phyloP scores from a whole-genome alignment of 331 rosid genomes.

The Ulmus americana region DNA sequence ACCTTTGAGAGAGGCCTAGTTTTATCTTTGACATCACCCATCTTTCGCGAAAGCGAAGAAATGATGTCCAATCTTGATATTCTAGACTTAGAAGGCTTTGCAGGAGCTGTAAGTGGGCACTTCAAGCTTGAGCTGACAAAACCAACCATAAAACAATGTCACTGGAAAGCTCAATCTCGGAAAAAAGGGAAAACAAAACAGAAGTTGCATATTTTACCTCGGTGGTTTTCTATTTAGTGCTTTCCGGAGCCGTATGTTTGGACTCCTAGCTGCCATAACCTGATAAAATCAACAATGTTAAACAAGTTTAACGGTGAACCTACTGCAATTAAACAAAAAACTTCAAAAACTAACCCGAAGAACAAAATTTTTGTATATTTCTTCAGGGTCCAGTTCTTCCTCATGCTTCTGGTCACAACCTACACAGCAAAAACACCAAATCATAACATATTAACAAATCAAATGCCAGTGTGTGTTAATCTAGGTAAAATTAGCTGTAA shows the following conservation, averaged over 20 bases:
- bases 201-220: conserved; percentile 34
- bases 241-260: conserved; percentile 60
- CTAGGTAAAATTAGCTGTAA: too few relatives aligned
- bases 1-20: conserved; percentile 39
- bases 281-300: conserved; percentile 27
- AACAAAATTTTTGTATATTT: conserved; percentile 61
- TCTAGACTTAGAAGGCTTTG: conserved; percentile 63
- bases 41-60: conserved; percentile 55
- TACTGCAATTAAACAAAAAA: conserved; percentile 9
- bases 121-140: conserved; percentile 46
- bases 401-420: conserved; percentile 90
- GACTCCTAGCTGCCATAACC: conserved; percentile 99
- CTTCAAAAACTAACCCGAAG: conserved; percentile 56
- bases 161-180: conserved; percentile 5
- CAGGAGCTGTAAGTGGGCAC: conserved; percentile 80
- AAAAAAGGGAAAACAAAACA: neutral
- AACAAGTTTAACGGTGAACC: neutral
- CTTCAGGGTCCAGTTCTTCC: conserved; percentile 71
- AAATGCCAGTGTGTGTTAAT: too few relatives aligned
- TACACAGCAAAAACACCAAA: conserved; percentile 12
- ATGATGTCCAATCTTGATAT: conserved; percentile 61
- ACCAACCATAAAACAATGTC: neutral
- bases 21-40: conserved; percentile 30
- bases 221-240: conserved; percentile 37
- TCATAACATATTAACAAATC: neutral